A percentile compares a stretch with the other conserved stretches of the same genome.
These are phyloP conservation scores for Colletotrichum agaves DNA, from an alignment of 2,329 filamentous ascomycete species.

Conservation along the genomic window DNA sequence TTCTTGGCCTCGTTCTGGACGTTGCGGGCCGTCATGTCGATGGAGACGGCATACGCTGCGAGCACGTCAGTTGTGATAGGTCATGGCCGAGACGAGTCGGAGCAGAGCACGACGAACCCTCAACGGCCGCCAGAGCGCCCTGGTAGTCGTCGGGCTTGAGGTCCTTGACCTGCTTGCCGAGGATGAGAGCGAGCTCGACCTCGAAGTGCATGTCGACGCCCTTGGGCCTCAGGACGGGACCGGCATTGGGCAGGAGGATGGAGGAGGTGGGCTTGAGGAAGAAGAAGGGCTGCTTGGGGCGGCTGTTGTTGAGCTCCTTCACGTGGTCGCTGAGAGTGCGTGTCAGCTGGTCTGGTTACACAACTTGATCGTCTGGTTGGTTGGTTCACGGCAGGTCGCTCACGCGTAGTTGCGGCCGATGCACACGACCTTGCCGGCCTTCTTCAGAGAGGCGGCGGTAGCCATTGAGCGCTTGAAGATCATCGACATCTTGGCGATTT, in stretches of 20 bases:
- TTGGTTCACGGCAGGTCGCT: conserved; percentile 47
- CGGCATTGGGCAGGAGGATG: conserved; percentile 81
- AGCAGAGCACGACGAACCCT: conserved; percentile 62
- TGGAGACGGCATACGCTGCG: conserved; percentile 85
- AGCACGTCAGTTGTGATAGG: conserved; percentile 24
- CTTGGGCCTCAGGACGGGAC: conserved; percentile 82
- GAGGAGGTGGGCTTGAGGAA: conserved; percentile 95
- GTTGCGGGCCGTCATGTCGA: conserved; percentile 98
- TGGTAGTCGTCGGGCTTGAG: conserved; percentile 78
- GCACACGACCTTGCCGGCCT: conserved; percentile 83
- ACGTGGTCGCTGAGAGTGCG: conserved; percentile 80
- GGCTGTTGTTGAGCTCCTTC: conserved; percentile 85
- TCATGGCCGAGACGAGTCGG: background rate
- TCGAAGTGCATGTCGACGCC: conserved; percentile 94
- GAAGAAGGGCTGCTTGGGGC: conserved; percentile 97
- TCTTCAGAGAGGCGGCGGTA: conserved; percentile 59
- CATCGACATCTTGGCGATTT: conserved; percentile 43
- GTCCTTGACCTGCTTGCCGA: conserved; percentile 84
- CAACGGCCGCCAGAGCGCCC: conserved; percentile 84
- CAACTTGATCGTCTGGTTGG: conserved; percentile 38
- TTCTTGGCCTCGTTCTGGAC: conserved; percentile 96
- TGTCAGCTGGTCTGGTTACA: conserved; percentile 37
- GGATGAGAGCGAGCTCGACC: conserved; percentile 90
- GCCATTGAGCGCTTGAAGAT: conserved; percentile 51
- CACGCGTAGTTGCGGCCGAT: conserved; percentile 97